Percentiles rank a stretch among this genome's conserved stretches.
phyloP scores from a whole-genome alignment of 1,284 basidiomycete genomes.

The Sporisorium exsertum region DNA sequence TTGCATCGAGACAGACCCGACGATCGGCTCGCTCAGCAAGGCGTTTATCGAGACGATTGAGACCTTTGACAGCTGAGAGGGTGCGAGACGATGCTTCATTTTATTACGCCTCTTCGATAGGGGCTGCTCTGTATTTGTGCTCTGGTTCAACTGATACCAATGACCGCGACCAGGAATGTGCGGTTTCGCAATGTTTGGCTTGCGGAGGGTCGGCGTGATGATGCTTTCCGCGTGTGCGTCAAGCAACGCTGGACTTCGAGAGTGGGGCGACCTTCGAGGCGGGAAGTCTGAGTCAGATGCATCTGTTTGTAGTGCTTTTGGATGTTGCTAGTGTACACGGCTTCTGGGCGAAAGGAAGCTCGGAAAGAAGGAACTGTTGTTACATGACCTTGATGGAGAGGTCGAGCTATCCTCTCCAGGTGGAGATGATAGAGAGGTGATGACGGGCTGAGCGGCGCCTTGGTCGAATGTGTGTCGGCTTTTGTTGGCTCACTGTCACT shows the following conservation, averaged over 20 bases:
- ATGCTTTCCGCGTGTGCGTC: too few species aligned
- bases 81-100: not conserved
- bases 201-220: too few species aligned
- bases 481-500: not conserved
- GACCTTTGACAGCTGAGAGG: conserved; percentile 44
- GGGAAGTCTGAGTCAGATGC: not conserved
- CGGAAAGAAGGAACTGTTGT: conserved; percentile 3
- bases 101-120: not conserved
- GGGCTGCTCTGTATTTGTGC: not conserved
- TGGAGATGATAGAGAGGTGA: too few species aligned
- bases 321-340: conserved; percentile 15
- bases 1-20: conserved; percentile 51
- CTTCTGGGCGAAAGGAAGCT: not conserved
- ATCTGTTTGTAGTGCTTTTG: not conserved
- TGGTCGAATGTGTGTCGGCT: too few species aligned
- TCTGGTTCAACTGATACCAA: conserved; percentile 5
- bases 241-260: too few species aligned
- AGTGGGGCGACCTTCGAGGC: not conserved
- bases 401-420: too few species aligned
- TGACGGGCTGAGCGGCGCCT: too few species aligned
- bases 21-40: conserved; percentile 48
- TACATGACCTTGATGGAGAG: not conserved
- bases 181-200: too few species aligned
- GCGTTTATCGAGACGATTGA: conserved; percentile 54
- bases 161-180: not conserved